Evolutionary conservation across 495 filamentous ascomycete species (phyloP), one percentile per base, ranked within the genome.

Genomic region (Barbatosphaeria neglecta): DNA sequence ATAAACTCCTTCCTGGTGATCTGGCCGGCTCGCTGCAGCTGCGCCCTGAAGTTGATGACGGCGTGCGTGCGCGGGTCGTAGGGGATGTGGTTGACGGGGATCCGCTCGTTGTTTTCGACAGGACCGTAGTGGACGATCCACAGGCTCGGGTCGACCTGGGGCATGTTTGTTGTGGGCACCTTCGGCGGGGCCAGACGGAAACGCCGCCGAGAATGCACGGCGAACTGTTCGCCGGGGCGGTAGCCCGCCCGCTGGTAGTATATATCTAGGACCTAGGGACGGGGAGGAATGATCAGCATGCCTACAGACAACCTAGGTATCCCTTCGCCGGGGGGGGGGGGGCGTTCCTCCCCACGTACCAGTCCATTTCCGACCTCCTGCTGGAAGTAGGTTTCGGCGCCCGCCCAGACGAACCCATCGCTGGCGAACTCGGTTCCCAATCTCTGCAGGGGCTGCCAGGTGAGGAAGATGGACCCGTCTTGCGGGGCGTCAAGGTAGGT

Each of bases 81-180:
- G 1, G 74, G 81, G 17, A 94, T 78, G 22, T 76, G 67, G 18
- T 72, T 74, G 22, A 73, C 70, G 1, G 84, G 83, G 31, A 88
- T 68, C 45, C 84, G 80, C 47, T 93, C 78, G 24, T 73, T 65
- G 25, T 74, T 81, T 10, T 93, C 84, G 20, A 83, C 70, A 41
- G 77, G 76, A 22, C 80, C 75, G 58, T 96, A 98, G 65, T 98
- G 92, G n/a, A 95, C 78, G 46, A 98, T 83, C 87, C 88, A 96
- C 25, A 96, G 69, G 16, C 81, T 82, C 6, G 84, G 82, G 62
- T 96, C 88, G 37, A 83, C 74, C 19, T 74, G 73, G 15, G 83
- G 77, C 13, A 72, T 65, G 46, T 75, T 75, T 15, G 75, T 73
- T 39, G 74, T 76, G 9, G 77, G 76, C 18, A 72, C 70, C 56